Percentiles rank a stretch among this genome's conserved stretches.
phyloP scores from a whole-genome alignment of 345 rosid genomes.

The Citrus glauca region DNA sequence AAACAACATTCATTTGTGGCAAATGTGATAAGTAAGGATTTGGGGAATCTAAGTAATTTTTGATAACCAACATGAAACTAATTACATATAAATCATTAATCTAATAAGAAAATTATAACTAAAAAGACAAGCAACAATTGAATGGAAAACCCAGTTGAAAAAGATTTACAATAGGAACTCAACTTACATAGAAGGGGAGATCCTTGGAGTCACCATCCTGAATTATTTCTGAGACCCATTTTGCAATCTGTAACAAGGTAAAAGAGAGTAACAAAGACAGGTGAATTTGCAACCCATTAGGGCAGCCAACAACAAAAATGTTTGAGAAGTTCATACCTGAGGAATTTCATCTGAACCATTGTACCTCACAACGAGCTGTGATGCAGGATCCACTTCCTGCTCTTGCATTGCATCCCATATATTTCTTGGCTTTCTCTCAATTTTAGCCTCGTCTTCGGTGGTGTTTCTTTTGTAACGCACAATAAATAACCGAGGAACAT shows the following conservation, averaged over 20 bases:
- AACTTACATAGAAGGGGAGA: constrained; percentile 75
- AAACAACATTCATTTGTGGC: background rate
- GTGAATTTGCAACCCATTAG: background rate
- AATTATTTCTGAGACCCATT: constrained; percentile 74
- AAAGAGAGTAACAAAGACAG: background rate
- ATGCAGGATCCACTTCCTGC: constrained; percentile 69
- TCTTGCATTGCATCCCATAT: constrained; percentile 47
- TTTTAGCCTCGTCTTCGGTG: constrained; percentile 39
- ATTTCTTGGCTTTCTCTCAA: constrained; percentile 45
- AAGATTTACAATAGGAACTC: background rate
- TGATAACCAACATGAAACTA: background rate
- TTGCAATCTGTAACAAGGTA: constrained; percentile 48
- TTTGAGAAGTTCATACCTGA: constrained; percentile 37
- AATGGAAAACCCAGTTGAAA: background rate
- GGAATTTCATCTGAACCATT: constrained; percentile 68
- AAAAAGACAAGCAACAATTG: background rate
- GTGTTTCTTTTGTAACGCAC: constrained; percentile 78
- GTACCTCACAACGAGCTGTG: constrained; percentile 88
- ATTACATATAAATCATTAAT: background rate
- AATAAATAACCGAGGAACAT: constrained; percentile 74
- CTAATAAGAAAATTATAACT: background rate
- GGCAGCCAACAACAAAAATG: background rate
- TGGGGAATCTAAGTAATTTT: background rate
- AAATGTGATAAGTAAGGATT: background rate
- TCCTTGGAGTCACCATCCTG: constrained; percentile 82